These are phyloP conservation scores for Chlamydomonas sphaeroides DNA, from an alignment of 139 green algal genomes.

Conservation along the genomic window DNA sequence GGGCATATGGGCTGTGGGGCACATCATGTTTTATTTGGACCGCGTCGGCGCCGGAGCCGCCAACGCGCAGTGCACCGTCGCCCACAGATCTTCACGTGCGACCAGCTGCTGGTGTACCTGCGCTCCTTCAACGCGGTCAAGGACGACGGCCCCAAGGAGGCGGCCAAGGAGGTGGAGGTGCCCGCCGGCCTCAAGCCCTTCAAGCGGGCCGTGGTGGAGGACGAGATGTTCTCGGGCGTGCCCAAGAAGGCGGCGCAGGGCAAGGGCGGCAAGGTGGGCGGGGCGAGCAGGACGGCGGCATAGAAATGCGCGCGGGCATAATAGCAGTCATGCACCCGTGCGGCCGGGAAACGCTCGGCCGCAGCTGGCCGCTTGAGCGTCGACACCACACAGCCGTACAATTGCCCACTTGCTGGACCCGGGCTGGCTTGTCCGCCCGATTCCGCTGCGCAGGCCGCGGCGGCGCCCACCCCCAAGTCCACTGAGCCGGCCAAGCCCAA, in stretches of 20 bases:
- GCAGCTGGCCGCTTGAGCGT: too few relatives aligned
- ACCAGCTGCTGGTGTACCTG: slow-evolving; percentile 60
- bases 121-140: slow-evolving; percentile 40
- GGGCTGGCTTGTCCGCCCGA: too few relatives aligned
- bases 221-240: slow-evolving; percentile 49
- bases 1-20: too few relatives aligned
- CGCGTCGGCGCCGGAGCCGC: too few relatives aligned
- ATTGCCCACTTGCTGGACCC: too few relatives aligned
- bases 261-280: slow-evolving; percentile 46
- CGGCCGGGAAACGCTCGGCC: too few relatives aligned
- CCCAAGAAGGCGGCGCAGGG: slow-evolving; percentile 42
- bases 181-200: slow-evolving; percentile 39
- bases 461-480: neutral
- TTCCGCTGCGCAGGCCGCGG: neutral
- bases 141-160: slow-evolving; percentile 32
- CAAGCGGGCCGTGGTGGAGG: slow-evolving; percentile 33
- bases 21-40: too few relatives aligned
- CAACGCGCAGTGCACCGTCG: too few relatives aligned
- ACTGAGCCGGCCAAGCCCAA: slow-evolving; percentile 51
- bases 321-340: too few relatives aligned
- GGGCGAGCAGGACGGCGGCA: neutral
- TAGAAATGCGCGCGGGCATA: too few relatives aligned
- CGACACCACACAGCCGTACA: too few relatives aligned
- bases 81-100: slow-evolving; percentile 58
- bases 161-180: slow-evolving; percentile 52